A percentile compares a stretch with the other conserved stretches of the same genome.
Conservation (phyloP, 805 yeast genomes). For the Cephaloascus albidus region DNA sequence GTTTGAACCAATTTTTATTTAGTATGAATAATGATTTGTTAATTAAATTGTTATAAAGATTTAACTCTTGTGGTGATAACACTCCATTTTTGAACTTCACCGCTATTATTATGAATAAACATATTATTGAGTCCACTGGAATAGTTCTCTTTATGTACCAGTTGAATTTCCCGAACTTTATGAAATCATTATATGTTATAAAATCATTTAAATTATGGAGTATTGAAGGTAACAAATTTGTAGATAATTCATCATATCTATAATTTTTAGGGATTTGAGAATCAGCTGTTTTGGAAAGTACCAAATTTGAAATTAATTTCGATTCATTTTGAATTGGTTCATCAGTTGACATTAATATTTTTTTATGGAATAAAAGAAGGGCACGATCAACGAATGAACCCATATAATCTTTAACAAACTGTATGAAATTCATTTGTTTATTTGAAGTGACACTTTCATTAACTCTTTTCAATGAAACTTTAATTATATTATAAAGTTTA, state of each 20-base stretch:
- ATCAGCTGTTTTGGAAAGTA: neutral
- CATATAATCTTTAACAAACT: slow-evolving; percentile 37
- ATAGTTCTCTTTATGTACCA: slow-evolving; percentile 56
- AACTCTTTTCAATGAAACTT: slow-evolving; percentile 34
- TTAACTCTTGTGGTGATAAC: slow-evolving; percentile 25
- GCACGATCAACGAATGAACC: slow-evolving; percentile 51
- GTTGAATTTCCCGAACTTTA: slow-evolving; percentile 43
- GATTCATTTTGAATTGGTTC: slow-evolving; percentile 2
- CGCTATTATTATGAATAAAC: slow-evolving; percentile 41
- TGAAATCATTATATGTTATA: slow-evolving; percentile 40
- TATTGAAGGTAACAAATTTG: slow-evolving; percentile 46
- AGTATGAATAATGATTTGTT: slow-evolving; percentile 31
- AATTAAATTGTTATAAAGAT: slow-evolving; percentile 26
- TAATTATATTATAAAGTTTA: slow-evolving; percentile 40
- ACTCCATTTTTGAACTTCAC: slow-evolving; percentile 36
- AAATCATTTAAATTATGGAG: slow-evolving; percentile 49
- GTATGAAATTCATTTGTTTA: slow-evolving; percentile 32
- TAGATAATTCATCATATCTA: slow-evolving; percentile 40
- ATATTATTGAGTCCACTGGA: slow-evolving; percentile 49
- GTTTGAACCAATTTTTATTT: slow-evolving; percentile 34
- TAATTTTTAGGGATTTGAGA: slow-evolving; percentile 26
- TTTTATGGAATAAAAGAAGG: slow-evolving; percentile 30
- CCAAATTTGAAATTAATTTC: slow-evolving; percentile 5
- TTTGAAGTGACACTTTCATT: slow-evolving; percentile 25
- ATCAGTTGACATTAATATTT: slow-evolving; percentile 20